Percentiles rank a stretch among this genome's conserved stretches.
Evolutionary conservation across 345 rosid species (phyloP).

Genomic region (Aquilaria malaccensis): DNA sequence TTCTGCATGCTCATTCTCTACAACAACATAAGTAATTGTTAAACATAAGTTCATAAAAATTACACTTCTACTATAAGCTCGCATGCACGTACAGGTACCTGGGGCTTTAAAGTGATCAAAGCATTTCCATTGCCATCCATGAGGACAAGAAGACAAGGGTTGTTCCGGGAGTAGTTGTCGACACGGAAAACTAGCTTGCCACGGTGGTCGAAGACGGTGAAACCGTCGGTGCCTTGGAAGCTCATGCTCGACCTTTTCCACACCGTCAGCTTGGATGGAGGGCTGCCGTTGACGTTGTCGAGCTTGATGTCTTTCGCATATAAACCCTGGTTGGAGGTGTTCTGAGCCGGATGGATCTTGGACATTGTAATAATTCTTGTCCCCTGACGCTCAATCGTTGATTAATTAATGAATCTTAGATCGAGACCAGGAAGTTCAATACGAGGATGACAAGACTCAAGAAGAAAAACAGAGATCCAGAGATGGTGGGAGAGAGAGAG

Average conservation of each 20-base stretch:
- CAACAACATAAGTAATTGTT: too few species aligned
- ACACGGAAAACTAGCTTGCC: slow-evolving; percentile 41
- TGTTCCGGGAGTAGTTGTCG: slow-evolving; percentile 49
- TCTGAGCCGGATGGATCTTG: slow-evolving; percentile 31
- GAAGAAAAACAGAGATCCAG: too few species aligned
- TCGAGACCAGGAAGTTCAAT: too few species aligned
- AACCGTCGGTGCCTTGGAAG: slow-evolving; percentile 58
- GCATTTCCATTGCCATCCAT: slow-evolving; percentile 51
- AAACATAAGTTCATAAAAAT: not conserved
- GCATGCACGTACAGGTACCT: not conserved
- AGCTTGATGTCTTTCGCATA: slow-evolving; percentile 49
- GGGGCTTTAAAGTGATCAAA: slow-evolving; percentile 32
- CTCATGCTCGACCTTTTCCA: slow-evolving; percentile 11
- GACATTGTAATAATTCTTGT: slow-evolving; percentile 18
- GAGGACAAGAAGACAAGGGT: slow-evolving; percentile 19
- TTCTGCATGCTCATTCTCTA: slow-evolving; percentile 34
- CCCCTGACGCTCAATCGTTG: too few species aligned
- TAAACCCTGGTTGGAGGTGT: not conserved
- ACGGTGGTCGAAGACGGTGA: slow-evolving; percentile 35
- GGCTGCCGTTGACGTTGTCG: slow-evolving; percentile 31
- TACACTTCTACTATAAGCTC: not conserved
- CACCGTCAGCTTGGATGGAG: slow-evolving; percentile 7
- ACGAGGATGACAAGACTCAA: too few species aligned
- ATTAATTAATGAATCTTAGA: too few species aligned
- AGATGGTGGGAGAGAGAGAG: not conserved